These are phyloP conservation scores for Heliamphora exappendiculata DNA, from an alignment of 148 eudicot species.

Conservation along the genomic window DNA sequence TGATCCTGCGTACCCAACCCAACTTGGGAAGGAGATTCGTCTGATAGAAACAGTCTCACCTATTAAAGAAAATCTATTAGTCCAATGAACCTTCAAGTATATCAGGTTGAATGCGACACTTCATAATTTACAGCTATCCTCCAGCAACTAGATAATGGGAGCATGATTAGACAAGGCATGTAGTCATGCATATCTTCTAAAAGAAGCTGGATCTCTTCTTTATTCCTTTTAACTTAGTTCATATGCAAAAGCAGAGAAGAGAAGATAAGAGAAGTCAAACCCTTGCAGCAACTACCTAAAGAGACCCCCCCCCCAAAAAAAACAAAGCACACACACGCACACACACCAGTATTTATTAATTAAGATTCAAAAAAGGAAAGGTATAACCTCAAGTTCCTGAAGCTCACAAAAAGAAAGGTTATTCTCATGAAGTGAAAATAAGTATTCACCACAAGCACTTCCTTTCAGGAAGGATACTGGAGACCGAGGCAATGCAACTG, in stretches of 20 bases:
- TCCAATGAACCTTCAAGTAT: background rate
- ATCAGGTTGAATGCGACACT: background rate
- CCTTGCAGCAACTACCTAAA: background rate
- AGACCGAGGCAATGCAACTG: background rate
- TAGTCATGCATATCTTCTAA: background rate
- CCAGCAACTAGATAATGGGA: background rate
- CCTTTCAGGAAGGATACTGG: background rate
- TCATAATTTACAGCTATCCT: background rate
- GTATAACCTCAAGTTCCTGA: background rate
- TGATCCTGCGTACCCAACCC: conserved; percentile 62
- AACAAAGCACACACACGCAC: background rate
- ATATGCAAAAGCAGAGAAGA: background rate
- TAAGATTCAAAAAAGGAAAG: background rate
- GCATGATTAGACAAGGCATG: background rate
- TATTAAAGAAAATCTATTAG: conserved; percentile 19
- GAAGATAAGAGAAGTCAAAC: background rate
- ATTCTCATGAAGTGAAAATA: background rate
- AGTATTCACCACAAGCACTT: background rate
- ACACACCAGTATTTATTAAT: too few species aligned
- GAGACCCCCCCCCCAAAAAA: background rate
- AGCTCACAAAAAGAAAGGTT: background rate
- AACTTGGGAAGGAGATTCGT: conserved; percentile 69
- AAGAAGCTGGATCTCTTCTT: background rate
- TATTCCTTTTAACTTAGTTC: background rate
- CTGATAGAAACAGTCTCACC: conserved; percentile 74